Evolutionary conservation across 352 stramenopile species (phyloP).

Genomic region (Phytophthora foliorum): DNA sequence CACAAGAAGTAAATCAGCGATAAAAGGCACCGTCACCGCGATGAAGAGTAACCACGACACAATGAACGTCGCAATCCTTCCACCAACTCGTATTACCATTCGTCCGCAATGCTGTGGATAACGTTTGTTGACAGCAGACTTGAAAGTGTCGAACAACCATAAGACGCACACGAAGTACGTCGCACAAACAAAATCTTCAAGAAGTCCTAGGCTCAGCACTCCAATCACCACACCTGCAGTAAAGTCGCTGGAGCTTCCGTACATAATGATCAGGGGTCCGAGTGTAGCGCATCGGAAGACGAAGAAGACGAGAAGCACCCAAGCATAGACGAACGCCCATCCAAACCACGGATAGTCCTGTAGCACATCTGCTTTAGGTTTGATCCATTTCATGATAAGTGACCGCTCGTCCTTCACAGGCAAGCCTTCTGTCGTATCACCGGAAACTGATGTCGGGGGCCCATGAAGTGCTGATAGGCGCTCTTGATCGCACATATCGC

Average conservation of each 20-base stretch:
- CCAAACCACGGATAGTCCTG: constrained; percentile 32
- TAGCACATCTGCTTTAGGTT: neutral
- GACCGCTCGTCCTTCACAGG: neutral
- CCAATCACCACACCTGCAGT: constrained; percentile 14
- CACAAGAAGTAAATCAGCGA: constrained; percentile 45
- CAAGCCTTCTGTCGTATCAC: neutral
- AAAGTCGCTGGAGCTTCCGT: constrained; percentile 18
- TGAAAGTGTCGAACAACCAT: neutral
- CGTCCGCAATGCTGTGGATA: neutral
- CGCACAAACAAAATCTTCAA: constrained; percentile 49
- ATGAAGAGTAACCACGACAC: constrained; percentile 38
- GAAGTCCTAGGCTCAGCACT: constrained; percentile 38
- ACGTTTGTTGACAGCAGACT: neutral
- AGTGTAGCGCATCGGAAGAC: constrained; percentile 33
- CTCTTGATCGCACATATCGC: neutral
- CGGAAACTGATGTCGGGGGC: neutral
- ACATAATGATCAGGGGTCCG: constrained; percentile 33
- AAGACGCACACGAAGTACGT: constrained; percentile 15
- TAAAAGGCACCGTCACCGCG: constrained; percentile 26
- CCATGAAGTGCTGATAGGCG: neutral
- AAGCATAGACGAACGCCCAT: constrained; percentile 41
- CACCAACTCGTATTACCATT: neutral
- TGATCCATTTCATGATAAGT: neutral
- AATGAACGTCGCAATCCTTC: constrained; percentile 35
- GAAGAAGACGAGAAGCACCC: constrained; percentile 38